Percentiles rank a stretch among this genome's conserved stretches.
Conservation (phyloP, 2,329 filamentous ascomycete species). For the Fusarium domesticum region DNA sequence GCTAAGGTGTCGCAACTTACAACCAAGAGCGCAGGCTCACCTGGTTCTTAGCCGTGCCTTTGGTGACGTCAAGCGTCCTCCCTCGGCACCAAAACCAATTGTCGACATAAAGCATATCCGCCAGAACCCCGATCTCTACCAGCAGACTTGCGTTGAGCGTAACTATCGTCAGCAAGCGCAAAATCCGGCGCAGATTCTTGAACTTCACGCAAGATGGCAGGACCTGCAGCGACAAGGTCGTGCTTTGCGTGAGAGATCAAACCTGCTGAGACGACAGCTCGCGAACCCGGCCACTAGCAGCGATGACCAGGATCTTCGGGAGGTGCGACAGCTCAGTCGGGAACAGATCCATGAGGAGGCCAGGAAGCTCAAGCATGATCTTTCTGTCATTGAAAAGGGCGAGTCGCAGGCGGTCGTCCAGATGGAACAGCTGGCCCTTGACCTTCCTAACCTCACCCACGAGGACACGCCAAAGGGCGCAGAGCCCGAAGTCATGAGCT, state of each 20-base stretch:
- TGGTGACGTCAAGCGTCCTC: conserved; percentile 48
- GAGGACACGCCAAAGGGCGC: conserved; percentile 68
- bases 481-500: conserved; percentile 63
- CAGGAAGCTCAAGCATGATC: conserved; percentile 58
- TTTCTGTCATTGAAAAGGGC: conserved; percentile 57
- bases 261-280: conserved; percentile 56
- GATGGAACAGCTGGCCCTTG: conserved; percentile 71
- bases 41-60: conserved; percentile 19
- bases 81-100: conserved; percentile 72
- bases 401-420: conserved; percentile 60
- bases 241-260: conserved; percentile 62
- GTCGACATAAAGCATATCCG: conserved; percentile 90
- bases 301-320: conserved; percentile 41
- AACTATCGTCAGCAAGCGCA: conserved; percentile 66
- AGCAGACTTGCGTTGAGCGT: conserved; percentile 77
- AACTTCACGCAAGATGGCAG: conserved; percentile 57
- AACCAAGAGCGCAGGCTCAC: conserved; percentile 10
- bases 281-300: conserved; percentile 49
- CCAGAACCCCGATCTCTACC: conserved; percentile 74
- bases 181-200: conserved; percentile 55
- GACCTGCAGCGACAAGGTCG: conserved; percentile 59
- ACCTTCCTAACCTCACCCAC: conserved; percentile 84
- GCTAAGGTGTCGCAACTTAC: conserved; percentile 25
- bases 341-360: conserved; percentile 62
- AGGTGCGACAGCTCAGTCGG: conserved; percentile 39